A percentile compares a stretch with the other conserved stretches of the same genome.
Conservation (phyloP, 139 green algal species). For the Mesostigma viride region DNA sequence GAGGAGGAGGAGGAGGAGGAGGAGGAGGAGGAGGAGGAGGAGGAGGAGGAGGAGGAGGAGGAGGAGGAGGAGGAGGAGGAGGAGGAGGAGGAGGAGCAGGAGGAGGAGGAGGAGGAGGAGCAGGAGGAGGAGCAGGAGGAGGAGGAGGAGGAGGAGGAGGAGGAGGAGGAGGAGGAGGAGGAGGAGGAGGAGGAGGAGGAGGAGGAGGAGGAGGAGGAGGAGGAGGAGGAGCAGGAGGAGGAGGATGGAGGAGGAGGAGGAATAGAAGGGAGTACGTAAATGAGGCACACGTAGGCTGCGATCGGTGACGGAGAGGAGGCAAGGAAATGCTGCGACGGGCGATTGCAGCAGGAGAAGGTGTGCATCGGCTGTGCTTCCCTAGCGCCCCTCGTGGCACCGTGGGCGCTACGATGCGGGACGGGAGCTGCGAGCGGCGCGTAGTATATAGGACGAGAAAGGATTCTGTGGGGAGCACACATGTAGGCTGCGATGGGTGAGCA, state of each 20-base stretch:
- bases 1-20: neutral
- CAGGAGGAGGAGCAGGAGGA: neutral
- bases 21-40: constrained; percentile 11
- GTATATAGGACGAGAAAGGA: no score
- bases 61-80: constrained; percentile 12
- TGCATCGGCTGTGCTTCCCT: no score
- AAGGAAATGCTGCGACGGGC: no score
- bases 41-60: constrained; percentile 18
- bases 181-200: constrained; percentile 17
- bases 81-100: constrained; percentile 10
- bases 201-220: constrained; percentile 15
- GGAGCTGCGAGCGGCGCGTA: no score
- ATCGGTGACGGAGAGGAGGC: no score
- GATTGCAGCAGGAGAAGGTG: no score
- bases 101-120: constrained; percentile 3
- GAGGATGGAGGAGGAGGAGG: constrained; percentile 5
- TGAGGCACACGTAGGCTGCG: neutral
- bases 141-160: neutral
- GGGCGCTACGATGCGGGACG: no score
- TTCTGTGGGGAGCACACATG: no score
- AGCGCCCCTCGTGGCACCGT: no score
- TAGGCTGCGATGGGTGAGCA: no score
- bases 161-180: constrained; percentile 1
- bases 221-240: constrained; percentile 15
- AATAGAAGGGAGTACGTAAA: neutral